These are phyloP conservation scores for Heimioporus sp. DNA, from an alignment of 768 basidiomycete genomes.

Conservation along the genomic window DNA sequence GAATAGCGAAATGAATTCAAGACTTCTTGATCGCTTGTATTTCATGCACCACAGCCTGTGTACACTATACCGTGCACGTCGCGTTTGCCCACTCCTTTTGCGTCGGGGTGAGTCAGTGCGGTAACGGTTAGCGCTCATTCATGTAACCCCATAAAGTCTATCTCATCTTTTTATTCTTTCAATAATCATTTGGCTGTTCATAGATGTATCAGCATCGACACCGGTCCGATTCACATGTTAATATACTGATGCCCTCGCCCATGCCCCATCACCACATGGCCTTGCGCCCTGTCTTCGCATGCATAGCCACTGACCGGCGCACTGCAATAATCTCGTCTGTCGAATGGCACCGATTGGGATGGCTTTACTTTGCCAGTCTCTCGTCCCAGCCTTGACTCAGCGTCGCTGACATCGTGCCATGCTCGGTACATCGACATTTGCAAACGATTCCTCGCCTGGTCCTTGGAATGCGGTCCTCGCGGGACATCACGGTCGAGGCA, in stretches of 20 bases:
- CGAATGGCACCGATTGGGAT: neutral
- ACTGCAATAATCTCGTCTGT: neutral
- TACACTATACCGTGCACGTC: too few species aligned
- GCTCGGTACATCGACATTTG: neutral
- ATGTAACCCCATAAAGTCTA: neutral
- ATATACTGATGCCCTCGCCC: neutral
- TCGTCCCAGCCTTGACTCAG: neutral
- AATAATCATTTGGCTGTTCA: neutral
- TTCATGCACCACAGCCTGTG: too few species aligned
- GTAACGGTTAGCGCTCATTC: neutral
- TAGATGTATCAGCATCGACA: neutral
- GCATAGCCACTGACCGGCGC: neutral
- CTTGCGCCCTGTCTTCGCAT: neutral
- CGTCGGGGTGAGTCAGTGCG: neutral
- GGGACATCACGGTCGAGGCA: neutral
- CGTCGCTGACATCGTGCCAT: neutral
- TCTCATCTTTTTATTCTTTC: neutral
- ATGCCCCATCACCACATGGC: neutral
- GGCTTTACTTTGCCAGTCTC: neutral
- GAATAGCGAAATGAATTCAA: neutral
- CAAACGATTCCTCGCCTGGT: neutral
- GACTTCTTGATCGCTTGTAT: too few species aligned
- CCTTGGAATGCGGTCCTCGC: neutral
- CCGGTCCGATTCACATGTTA: too few species aligned
- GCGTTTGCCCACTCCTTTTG: too few species aligned